A percentile compares a stretch with the other conserved stretches of the same genome.
phyloP scores from a whole-genome alignment of 192 early-diverging fungal species.

The Physocladia obscura region DNA sequence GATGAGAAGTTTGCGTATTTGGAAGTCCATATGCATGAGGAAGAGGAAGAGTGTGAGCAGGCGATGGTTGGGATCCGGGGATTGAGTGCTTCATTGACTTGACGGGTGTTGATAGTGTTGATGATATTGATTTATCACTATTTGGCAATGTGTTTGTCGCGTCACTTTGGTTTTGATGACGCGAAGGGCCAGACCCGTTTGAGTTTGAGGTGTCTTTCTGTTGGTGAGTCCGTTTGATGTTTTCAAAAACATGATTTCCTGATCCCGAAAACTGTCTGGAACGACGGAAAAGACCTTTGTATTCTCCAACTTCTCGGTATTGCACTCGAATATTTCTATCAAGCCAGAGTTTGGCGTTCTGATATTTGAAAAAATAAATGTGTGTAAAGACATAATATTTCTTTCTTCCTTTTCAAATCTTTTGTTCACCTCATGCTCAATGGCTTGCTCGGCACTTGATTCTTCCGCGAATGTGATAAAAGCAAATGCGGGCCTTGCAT shows the following conservation, averaged over 20 bases:
- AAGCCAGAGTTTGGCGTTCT: conserved; percentile 41
- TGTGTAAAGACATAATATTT: not conserved
- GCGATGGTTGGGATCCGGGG: too few relatives aligned
- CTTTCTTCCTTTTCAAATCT: not conserved
- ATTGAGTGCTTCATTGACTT: too few relatives aligned
- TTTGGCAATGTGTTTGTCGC: not conserved
- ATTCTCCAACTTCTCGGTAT: conserved; percentile 35
- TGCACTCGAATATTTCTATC: conserved; percentile 42
- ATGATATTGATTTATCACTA: not conserved
- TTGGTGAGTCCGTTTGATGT: not conserved
- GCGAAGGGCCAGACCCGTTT: not conserved
- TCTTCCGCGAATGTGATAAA: conserved; percentile 63
- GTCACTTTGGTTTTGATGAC: not conserved
- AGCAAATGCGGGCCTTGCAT: conserved; percentile 55
- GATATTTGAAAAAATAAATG: not conserved
- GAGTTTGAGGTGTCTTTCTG: not conserved
- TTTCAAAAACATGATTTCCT: not conserved
- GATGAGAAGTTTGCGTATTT: too few relatives aligned
- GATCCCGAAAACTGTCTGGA: not conserved
- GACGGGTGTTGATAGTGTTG: not conserved
- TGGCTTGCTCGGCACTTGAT: conserved; percentile 45
- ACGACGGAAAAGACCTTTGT: conserved; percentile 4
- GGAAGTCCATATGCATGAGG: too few relatives aligned
- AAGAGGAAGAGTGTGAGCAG: too few relatives aligned
- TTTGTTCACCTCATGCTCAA: conserved; percentile 50